Evolutionary conservation across 306 rosid species (phyloP), one percentile per base, ranked within the genome.

Genomic region (Canavalia ensiformis): DNA sequence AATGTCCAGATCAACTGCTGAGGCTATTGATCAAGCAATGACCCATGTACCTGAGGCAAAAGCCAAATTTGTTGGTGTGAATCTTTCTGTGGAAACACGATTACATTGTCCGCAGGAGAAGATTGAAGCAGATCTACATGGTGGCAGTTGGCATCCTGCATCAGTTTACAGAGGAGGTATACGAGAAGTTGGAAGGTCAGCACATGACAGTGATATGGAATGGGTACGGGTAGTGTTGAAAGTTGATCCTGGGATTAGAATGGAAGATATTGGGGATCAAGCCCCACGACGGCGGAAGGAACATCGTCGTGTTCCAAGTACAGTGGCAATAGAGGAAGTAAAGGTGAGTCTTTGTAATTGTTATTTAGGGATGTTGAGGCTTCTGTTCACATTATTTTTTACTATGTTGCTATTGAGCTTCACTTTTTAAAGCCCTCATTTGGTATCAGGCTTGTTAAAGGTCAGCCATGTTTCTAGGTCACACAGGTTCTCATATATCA

Each of bases 231-330:
- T 92, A 78, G 95, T 92, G 59, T 88, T 94, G 87, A 89, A 90
- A 59, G 92, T 90, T 63, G 97, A 91, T 84, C 92, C 90, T 56
- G 90, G 94, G 78, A 81, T 88, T 72, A 92, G 91, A 85, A 88
- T 94, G 98, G 97, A 90, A 58, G 98, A 94, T 77, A 92, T 92
- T 77, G 91, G 84, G 80, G 91, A 86, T 73, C 97, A 74, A 63
- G 86, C 87, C 72, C 94, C 92, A 30, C 83, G 83, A 11, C 87
- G 94, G 71, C 89, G 95, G 81, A 92, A 85, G 95, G 98, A 94
- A 89, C 98, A 94, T 82, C 97, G 97, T 8, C 93, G 98, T 62
- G 94, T 94, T 85, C 98, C 98, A 76, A 94, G 98, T 85, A 94
- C 88, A 68, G 90, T 94, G 80, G 97, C 97, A 51, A 90, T 92